Percentiles rank a stretch among this genome's conserved stretches.
phyloP scores from a whole-genome alignment of 2,329 filamentous ascomycete species.

The Endothia cerciana region DNA sequence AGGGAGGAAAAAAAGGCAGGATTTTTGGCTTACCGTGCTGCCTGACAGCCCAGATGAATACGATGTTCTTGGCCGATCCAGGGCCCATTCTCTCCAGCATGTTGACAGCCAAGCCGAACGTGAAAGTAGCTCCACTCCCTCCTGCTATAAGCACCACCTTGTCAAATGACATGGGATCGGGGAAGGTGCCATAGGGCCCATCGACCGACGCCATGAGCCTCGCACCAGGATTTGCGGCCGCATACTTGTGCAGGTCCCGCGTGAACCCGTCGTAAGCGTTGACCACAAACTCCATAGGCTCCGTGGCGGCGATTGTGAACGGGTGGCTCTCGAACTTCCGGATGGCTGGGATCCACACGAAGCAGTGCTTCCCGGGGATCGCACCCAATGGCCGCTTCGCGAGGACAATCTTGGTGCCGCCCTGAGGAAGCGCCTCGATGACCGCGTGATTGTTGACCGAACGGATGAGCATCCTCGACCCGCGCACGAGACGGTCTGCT shows the following conservation, averaged over 20 bases:
- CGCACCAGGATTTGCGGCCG: conserved; percentile 52
- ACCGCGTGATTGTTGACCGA: conserved; percentile 55
- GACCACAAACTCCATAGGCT: conserved; percentile 62
- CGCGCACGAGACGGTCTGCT: conserved; percentile 54
- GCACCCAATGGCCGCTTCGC: conserved; percentile 52
- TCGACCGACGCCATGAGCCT: conserved; percentile 58
- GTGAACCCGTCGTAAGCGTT: conserved; percentile 64
- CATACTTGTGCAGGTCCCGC: conserved; percentile 55
- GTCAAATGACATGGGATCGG: conserved; percentile 55
- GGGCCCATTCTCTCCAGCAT: conserved; percentile 48
- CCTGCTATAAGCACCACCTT: conserved; percentile 63
- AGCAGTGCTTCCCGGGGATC: conserved; percentile 63
- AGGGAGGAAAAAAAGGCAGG: background rate
- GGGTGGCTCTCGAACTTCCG: conserved; percentile 63
- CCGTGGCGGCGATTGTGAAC: conserved; percentile 61
- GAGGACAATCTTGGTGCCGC: conserved; percentile 59
- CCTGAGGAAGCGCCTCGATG: conserved; percentile 56
- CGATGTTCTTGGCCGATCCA: conserved; percentile 43
- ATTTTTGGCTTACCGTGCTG: conserved; percentile 45
- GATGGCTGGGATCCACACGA: conserved; percentile 65
- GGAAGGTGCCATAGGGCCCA: conserved; percentile 61
- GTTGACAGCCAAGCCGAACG: conserved; percentile 52
- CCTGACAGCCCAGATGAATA: conserved; percentile 55
- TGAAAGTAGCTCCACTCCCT: conserved; percentile 65
- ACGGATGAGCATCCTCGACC: conserved; percentile 47